Conservation (phyloP, 78 protist genomes). For the Dictyostelium citrinum region DNA sequence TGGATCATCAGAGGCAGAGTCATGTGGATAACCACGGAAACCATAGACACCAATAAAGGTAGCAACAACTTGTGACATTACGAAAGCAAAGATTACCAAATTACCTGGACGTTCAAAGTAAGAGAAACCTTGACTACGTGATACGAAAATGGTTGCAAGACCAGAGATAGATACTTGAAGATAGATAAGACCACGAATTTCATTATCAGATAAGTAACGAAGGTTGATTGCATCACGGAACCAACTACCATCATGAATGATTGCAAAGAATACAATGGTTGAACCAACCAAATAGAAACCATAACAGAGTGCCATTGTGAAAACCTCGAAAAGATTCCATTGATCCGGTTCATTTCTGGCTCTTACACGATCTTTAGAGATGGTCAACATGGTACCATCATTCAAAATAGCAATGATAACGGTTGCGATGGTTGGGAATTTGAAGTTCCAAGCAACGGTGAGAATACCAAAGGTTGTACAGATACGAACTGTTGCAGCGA, state of each 20-base stretch:
- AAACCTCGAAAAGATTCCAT: constrained; percentile 79
- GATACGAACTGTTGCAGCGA: constrained; percentile 81
- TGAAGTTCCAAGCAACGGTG: constrained; percentile 69
- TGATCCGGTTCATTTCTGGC: constrained; percentile 82
- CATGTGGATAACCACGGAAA: constrained; percentile 77
- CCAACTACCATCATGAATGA: constrained; percentile 53
- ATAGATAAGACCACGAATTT: constrained; percentile 84
- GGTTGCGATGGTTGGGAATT: constrained; percentile 87
- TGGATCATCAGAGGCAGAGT: background rate
- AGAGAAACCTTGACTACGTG: constrained; percentile 79
- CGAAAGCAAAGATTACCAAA: constrained; percentile 79
- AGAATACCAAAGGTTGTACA: constrained; percentile 83
- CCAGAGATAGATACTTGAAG: constrained; percentile 85
- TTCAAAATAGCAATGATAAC: constrained; percentile 88
- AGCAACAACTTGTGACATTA: constrained; percentile 76
- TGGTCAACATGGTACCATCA: constrained; percentile 90
- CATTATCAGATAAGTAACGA: constrained; percentile 17
- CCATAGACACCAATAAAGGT: constrained; percentile 87
- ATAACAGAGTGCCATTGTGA: constrained; percentile 51
- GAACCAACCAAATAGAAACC: constrained; percentile 84
- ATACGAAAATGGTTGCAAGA: constrained; percentile 84
- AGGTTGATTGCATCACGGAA: constrained; percentile 50
- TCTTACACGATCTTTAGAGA: constrained; percentile 86
- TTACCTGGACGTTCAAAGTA: constrained; percentile 83
- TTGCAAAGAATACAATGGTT: constrained; percentile 78